Percentiles rank a stretch among this genome's conserved stretches.
These are phyloP conservation scores for Suillus luteus DNA, from an alignment of 768 basidiomycete species.

Conservation along the genomic window DNA sequence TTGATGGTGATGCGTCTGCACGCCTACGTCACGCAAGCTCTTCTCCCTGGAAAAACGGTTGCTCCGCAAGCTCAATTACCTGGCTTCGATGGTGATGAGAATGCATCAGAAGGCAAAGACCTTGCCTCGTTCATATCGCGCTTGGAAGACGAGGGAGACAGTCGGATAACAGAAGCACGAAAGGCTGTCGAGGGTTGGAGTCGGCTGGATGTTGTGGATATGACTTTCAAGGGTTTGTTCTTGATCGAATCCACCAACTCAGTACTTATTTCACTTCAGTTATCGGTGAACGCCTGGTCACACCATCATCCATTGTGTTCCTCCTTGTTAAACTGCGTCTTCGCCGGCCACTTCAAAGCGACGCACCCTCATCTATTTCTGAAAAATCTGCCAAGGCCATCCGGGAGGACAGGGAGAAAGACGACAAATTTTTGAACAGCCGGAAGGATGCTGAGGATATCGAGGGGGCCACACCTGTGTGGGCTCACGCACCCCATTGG, in stretches of 20 bases:
- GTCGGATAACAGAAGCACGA: conserved; percentile 32
- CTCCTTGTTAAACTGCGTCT: conserved; percentile 84
- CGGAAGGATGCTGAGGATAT: conserved; percentile 66
- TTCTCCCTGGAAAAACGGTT: conserved; percentile 54
- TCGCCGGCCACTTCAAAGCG: conserved; percentile 48
- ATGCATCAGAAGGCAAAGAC: conserved; percentile 40
- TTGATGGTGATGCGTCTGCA: conserved; percentile 81
- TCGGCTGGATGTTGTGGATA: conserved; percentile 75
- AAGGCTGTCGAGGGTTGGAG: conserved; percentile 74
- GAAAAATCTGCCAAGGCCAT: conserved; percentile 43
- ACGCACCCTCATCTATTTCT: conserved; percentile 37
- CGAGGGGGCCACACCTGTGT: conserved; percentile 47
- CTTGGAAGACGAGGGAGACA: conserved; percentile 55
- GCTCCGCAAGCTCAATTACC: conserved; percentile 76
- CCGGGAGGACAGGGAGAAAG: conserved; percentile 57
- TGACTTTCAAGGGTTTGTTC: conserved; percentile 77
- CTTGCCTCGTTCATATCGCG: conserved; percentile 47
- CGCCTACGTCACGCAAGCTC: conserved; percentile 81
- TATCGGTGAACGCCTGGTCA: conserved; percentile 85
- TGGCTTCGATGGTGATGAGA: conserved; percentile 50
- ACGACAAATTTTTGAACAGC: conserved; percentile 68
- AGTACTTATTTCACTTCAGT: conserved; percentile 46
- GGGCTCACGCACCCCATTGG: conserved; percentile 93
- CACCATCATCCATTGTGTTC: conserved; percentile 86
- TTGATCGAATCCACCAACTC: conserved; percentile 4